Evolutionary conservation across 495 filamentous ascomycete species (phyloP), one percentile per base, ranked within the genome.

Genomic region (Parmelia sp.): DNA sequence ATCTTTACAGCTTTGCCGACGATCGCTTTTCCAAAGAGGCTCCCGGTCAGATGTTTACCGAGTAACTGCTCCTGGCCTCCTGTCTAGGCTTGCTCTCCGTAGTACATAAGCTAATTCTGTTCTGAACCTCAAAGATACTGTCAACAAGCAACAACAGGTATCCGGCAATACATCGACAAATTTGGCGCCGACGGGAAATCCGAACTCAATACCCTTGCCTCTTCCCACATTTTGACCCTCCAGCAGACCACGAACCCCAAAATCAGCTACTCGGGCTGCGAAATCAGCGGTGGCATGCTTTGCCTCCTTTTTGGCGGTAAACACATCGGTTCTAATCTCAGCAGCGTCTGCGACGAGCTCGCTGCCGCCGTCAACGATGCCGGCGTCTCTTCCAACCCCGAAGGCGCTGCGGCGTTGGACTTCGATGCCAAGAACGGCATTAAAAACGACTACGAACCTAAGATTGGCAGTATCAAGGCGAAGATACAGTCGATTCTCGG

Each of bases 191-290:
- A 68, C 10, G 75, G 77, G 58, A 70, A 73, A 57, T 67, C 69
- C 19, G 80, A 84, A 68, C 68, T 84, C 60, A 84, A 84, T 70
- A 66, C 67, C 31, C 76, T 82, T 58, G 74, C 72, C 69, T 62
- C 71, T 40, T 71, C 73, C n/a, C 77, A 80, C 64, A 67, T 73
- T 57, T 70, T 82, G 19, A 77, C 79, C 63, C 57, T 82, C 39
- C 74, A 79, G 57, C 74, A 79, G 44, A 65, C 66, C n/a, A 66
- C 63, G 21, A 75, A 74, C 31, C 61, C 31, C 14, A 29, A 31
- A 9, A 77, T 81, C 70, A 65, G 63, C 33, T 80, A 79, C 71
- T 75, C 76, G 68, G 78, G 80, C 47, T 73, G 61, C 62, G 76
- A 79, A 53, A 69, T 84, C 49, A 39, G 66, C 23, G 77, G 79